Base-by-base conservation (phyloP, 352 stramenopile species). In the Elongisporangium prolatum region DNA sequence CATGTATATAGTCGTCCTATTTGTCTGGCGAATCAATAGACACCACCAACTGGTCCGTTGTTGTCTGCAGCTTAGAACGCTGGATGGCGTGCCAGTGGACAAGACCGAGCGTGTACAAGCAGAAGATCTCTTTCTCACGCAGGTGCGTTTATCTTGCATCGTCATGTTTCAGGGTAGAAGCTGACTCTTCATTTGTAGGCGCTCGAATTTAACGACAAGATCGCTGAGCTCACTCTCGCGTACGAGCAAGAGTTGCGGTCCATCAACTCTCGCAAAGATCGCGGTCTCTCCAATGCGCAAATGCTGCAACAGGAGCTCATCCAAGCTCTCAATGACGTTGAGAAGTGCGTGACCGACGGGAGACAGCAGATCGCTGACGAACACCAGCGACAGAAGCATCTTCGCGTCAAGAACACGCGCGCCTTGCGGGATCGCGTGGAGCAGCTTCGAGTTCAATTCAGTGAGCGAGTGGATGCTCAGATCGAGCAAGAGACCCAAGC, bases 281-380 rank as follows among this genome's bases (percentile, higher is more conserved):
- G 69, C 9, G 68, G 67, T 20, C 28, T 57, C 2, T 87, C 76
- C 7, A 85, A 87, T 44, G 72, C 80, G 0, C 61, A 77, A 25
- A 82, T 85, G 70, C 59, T 91, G n/a, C 74, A 91, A n/a, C 57
- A 64, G 24, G 82, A 89, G 50, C 73, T 90, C 17, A 52, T 88
- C 1, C 67, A 79, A 11, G 74, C 77, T 9, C 64, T 90, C 8
- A 86, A 85, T 16, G 69, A 79, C 21, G 66, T 90, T 1, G 82
- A 92, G 48, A 47, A 68, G 9, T 67, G 72, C 21, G 76, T 88
- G 24, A 56, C 64, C 2, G 56, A 66, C 16, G 82, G 80, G 0
- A 72, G 76, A n/a, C 9, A 59, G 22, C 67, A 78, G 50, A 72
- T 92, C 11, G 40, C 71, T 13, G 53, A 71, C 5, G 79, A 92